Base-by-base conservation (phyloP, 352 stramenopile species). In the Lagenidium giganteum region DNA sequence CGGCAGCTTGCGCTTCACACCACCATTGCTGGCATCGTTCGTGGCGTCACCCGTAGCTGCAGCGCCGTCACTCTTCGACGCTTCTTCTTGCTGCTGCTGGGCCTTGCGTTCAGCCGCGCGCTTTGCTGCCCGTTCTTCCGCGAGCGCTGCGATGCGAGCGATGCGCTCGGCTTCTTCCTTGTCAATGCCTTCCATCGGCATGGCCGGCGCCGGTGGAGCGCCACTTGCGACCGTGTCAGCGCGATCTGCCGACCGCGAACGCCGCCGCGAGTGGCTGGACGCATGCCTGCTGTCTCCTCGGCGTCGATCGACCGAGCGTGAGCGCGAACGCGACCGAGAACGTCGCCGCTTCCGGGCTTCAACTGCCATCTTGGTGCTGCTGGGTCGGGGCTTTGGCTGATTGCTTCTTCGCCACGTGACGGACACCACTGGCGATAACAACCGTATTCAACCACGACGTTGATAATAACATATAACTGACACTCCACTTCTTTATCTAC, bases 111-210 rank as follows among this genome's bases (percentile, higher is more conserved):
- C 65, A 8, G 59, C 63, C 3, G 64, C 52, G 14, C 70, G 65
- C 43, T 83, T 54, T 1, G 57, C 58, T 0, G 71, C 75, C 16
- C 76, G 74, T 48, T 87, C 81, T 42, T 93, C 78, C 2, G 81
- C 78, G n/a, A 64, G 55, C 8, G 54, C 65, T 14, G 81, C 81
- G 47, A 91, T 88, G 16, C 51, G 53, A 26, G 81, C 82, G 35
- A 94, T 64, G n/a, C 75, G 74, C 43, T 83, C 75, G 2, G 76
- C 74, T 38, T 89, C 79, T 27, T 72, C 57, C 7, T 60, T 60
- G 41, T 91, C 57, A 24, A 66, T 42, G 8, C 61, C 70, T 23
- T 63, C 48, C 12, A 64, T 17, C 2, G 52, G 38, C 22, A 54
- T 18, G 6, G 41, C 42, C 23, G 33, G 17, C 8, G 8, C 32